A percentile compares a stretch with the other conserved stretches of the same genome.
These are phyloP conservation scores for Naganishia albida DNA, from an alignment of 1,284 basidiomycete species.

Conservation along the genomic window DNA sequence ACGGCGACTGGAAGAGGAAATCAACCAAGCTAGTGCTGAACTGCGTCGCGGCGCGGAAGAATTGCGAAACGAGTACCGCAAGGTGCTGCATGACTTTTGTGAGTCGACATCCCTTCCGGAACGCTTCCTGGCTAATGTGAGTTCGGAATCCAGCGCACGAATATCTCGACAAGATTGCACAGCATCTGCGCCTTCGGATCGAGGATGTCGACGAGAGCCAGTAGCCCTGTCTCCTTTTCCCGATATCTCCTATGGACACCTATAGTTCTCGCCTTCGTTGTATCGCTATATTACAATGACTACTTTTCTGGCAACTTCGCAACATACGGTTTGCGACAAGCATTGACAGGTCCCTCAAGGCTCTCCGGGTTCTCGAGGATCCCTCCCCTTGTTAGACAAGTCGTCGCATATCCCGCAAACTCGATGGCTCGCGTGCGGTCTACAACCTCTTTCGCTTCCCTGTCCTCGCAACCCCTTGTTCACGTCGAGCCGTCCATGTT, in stretches of 20 bases:
- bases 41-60: constrained; percentile 20
- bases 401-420: constrained; percentile 9
- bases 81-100: constrained; percentile 26
- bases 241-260: neutral
- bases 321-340: neutral
- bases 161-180: constrained; percentile 26
- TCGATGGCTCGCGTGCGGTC: constrained; percentile 13
- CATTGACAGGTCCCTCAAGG: constrained; percentile 6
- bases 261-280: neutral
- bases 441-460: neutral
- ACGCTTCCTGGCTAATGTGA: neutral
- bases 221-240: neutral
- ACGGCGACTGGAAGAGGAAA: constrained; percentile 22
- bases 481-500: neutral
- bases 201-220: constrained; percentile 19
- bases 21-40: constrained; percentile 22
- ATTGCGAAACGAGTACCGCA: constrained; percentile 21
- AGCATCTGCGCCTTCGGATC: constrained; percentile 19
- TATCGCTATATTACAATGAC: neutral
- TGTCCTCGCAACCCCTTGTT: neutral
- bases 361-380: constrained; percentile 26
- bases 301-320: neutral
- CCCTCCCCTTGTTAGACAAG: constrained; percentile 21
- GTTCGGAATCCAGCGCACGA: constrained; percentile 1
- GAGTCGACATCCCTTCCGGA: neutral